These are phyloP conservation scores for Glomus cerebriforme DNA, from an alignment of 192 early-diverging fungal species.

Conservation along the genomic window DNA sequence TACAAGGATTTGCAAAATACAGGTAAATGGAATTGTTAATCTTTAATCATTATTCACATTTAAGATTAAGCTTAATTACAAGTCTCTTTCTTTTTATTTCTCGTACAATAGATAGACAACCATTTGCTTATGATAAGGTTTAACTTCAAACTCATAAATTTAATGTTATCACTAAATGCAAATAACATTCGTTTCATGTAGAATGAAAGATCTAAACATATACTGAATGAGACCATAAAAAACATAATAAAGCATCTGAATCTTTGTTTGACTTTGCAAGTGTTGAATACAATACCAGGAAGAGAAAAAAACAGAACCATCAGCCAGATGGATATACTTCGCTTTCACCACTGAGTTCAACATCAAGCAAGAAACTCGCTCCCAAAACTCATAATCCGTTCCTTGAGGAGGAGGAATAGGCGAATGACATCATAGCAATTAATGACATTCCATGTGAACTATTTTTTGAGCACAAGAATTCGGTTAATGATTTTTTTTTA, in stretches of 20 bases:
- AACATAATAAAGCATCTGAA: not conserved
- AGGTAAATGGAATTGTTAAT: conserved; percentile 23
- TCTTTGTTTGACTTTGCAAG: not conserved
- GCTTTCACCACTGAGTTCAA: not conserved
- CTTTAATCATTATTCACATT: not conserved
- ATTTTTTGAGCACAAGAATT: not conserved
- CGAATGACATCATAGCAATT: not conserved
- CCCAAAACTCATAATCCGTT: not conserved
- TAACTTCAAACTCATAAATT: not conserved
- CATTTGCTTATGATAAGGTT: not conserved
- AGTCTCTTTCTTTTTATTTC: not conserved
- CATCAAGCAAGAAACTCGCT: not conserved
- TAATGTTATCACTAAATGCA: conserved; percentile 7
- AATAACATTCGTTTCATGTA: conserved; percentile 6
- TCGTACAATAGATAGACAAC: not conserved
- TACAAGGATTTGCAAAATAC: conserved; percentile 9
- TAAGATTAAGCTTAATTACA: not conserved
- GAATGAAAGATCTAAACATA: not conserved
- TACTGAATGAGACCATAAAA: conserved; percentile 1
- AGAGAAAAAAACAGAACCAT: not conserved
- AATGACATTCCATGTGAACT: not conserved
- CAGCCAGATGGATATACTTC: not conserved
- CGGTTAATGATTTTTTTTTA: not conserved
- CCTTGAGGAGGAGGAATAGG: conserved; percentile 1
- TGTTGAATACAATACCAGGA: not conserved